Conservation (phyloP, 2,329 filamentous ascomycete species). For the Pseudogymnoascus sp. region DNA sequence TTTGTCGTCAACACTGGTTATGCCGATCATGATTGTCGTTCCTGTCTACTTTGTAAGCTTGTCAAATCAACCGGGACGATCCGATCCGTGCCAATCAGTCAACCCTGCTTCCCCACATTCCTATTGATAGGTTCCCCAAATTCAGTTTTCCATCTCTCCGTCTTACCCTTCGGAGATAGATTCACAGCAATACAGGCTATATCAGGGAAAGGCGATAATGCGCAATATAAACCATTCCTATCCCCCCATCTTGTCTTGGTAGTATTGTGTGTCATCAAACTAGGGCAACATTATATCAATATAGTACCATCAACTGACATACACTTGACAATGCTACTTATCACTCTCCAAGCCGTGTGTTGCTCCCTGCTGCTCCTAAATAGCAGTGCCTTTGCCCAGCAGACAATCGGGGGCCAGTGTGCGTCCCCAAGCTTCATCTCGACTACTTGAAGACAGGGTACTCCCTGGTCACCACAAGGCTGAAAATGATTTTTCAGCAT, state of each 20-base stretch:
- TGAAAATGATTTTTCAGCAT: slow-evolving; percentile 16
- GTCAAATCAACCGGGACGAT: no score
- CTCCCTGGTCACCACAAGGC: neutral
- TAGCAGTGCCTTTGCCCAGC: neutral
- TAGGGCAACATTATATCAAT: neutral
- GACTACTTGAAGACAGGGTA: neutral
- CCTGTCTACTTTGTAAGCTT: no score
- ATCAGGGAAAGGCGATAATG: neutral
- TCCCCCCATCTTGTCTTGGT: neutral
- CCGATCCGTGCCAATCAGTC: no score
- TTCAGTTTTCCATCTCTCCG: neutral
- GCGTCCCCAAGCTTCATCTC: neutral
- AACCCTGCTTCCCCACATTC: no score
- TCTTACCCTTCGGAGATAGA: neutral
- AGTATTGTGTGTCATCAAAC: neutral
- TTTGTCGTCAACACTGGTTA: neutral
- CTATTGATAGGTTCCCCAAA: no score
- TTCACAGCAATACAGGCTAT: neutral
- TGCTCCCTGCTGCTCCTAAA: neutral
- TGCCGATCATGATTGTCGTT: no score
- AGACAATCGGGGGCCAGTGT: neutral
- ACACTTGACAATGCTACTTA: neutral
- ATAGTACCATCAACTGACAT: neutral
- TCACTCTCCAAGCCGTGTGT: neutral
- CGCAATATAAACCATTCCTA: neutral